Conservation (phyloP, 2,329 filamentous ascomycete species). For the Furcasterigmium sp. region DNA sequence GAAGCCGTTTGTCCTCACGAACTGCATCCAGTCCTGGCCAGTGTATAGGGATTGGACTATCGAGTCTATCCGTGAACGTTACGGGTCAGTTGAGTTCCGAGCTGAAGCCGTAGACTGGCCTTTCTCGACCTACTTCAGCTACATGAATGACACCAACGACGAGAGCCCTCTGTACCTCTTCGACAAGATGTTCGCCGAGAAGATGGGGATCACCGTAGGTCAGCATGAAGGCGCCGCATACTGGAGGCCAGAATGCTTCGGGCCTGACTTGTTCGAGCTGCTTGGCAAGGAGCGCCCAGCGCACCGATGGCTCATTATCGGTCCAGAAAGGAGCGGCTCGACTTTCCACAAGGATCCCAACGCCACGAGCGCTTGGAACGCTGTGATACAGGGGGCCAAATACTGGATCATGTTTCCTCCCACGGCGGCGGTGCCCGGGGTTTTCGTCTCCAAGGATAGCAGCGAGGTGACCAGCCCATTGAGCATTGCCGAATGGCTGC, state of each 20-base stretch:
- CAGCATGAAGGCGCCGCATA: constrained; percentile 53
- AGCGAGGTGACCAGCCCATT: constrained; percentile 91
- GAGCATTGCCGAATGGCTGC: constrained; percentile 93
- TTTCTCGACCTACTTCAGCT: constrained; percentile 72
- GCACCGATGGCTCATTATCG: constrained; percentile 88
- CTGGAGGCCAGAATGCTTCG: constrained; percentile 79
- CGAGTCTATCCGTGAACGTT: constrained; percentile 58
- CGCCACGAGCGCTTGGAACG: constrained; percentile 83
- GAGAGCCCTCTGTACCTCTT: constrained; percentile 93
- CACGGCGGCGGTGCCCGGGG: constrained; percentile 72
- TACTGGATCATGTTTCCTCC: constrained; percentile 99
- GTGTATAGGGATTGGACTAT: constrained; percentile 70
- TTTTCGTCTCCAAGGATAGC: constrained; percentile 83
- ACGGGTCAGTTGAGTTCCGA: constrained; percentile 66
- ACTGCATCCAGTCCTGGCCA: constrained; percentile 77
- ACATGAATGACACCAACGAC: constrained; percentile 74
- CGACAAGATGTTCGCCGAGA: constrained; percentile 79
- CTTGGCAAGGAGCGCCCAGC: constrained; percentile 76
- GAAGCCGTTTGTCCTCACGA: constrained; percentile 80
- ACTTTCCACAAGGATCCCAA: constrained; percentile 89
- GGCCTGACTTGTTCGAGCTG: constrained; percentile 77
- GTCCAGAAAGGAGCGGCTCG: constrained; percentile 79
- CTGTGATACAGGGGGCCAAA: constrained; percentile 72
- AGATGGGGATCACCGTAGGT: constrained; percentile 69
- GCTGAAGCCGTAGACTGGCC: constrained; percentile 95